Evolutionary conservation across 2,329 filamentous ascomycete species (phyloP).

Genomic region (Monilinia fructicola): DNA sequence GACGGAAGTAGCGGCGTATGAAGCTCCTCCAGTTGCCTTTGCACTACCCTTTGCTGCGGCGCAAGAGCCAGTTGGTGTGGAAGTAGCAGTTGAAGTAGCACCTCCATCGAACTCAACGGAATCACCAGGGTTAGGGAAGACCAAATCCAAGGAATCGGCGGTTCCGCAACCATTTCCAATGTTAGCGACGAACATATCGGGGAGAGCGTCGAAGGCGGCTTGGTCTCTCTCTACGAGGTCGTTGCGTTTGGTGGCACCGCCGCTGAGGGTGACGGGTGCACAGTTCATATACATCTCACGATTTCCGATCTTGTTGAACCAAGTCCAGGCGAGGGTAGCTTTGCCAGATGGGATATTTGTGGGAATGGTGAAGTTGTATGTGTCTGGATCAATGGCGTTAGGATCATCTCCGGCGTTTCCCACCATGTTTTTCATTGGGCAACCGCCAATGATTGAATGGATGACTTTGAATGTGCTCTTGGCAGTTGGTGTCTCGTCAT

Average conservation of each 20-base stretch:
- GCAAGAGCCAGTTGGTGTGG: slow-evolving; percentile 33
- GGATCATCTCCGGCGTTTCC: slow-evolving; percentile 60
- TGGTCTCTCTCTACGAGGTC: slow-evolving; percentile 42
- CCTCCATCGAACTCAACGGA: slow-evolving; percentile 50
- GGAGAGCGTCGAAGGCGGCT: slow-evolving; percentile 60
- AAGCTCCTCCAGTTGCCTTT: slow-evolving; percentile 1
- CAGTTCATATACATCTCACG: slow-evolving; percentile 99
- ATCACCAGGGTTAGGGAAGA: slow-evolving; percentile 67
- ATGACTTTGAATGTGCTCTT: slow-evolving; percentile 82
- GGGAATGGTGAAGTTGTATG: slow-evolving; percentile 72
- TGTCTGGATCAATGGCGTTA: slow-evolving; percentile 48
- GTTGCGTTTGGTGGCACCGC: slow-evolving; percentile 43
- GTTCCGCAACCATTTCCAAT: slow-evolving; percentile 58
- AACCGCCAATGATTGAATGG: slow-evolving; percentile 82
- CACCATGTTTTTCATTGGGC: slow-evolving; percentile 58
- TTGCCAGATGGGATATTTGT: slow-evolving; percentile 69
- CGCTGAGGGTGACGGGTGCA: slow-evolving; percentile 67
- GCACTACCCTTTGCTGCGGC: slow-evolving; percentile 38
- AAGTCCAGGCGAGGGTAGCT: slow-evolving; percentile 85
- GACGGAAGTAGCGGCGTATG: not conserved
- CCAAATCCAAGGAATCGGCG: slow-evolving; percentile 53
- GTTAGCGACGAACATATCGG: slow-evolving; percentile 76
- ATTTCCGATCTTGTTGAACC: slow-evolving; percentile 92
- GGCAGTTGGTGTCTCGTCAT: slow-evolving; percentile 67
- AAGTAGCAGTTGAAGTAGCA: slow-evolving; percentile 40